Conservation (phyloP, 148 eudicot species). For the Fallopia convolvulus region DNA sequence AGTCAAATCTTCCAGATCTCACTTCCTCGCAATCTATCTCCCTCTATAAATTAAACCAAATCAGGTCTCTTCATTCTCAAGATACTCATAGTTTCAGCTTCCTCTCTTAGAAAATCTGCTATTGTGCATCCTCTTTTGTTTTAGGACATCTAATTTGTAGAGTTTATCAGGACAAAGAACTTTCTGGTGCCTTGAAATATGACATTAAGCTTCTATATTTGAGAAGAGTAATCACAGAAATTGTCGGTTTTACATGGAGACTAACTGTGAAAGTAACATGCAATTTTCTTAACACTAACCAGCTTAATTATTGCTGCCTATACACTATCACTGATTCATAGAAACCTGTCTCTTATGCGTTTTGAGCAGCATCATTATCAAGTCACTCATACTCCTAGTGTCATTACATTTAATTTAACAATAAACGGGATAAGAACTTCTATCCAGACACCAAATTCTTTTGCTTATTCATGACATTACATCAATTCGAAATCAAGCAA, state of each 20-base stretch:
- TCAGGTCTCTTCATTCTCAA: background rate
- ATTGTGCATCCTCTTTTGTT: background rate
- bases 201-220: background rate
- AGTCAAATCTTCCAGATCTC: background rate
- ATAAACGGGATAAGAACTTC: background rate
- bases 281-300: background rate
- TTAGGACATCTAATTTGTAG: background rate
- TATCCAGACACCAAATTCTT: background rate
- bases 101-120: background rate
- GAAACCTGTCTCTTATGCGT: background rate
- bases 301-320: background rate
- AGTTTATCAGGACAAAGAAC: background rate
- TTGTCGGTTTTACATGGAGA: background rate
- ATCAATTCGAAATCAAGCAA: background rate
- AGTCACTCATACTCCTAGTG: background rate
- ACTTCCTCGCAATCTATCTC: background rate
- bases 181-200: background rate
- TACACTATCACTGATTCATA: background rate
- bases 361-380: background rate
- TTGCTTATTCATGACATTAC: background rate
- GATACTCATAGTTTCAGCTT: background rate
- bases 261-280: background rate
- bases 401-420: background rate
- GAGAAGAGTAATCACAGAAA: background rate
- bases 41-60: background rate